A percentile compares a stretch with the other conserved stretches of the same genome.
phyloP scores from a whole-genome alignment of 1,139 yeast genomes.

The Lizanozyma gosingica region DNA sequence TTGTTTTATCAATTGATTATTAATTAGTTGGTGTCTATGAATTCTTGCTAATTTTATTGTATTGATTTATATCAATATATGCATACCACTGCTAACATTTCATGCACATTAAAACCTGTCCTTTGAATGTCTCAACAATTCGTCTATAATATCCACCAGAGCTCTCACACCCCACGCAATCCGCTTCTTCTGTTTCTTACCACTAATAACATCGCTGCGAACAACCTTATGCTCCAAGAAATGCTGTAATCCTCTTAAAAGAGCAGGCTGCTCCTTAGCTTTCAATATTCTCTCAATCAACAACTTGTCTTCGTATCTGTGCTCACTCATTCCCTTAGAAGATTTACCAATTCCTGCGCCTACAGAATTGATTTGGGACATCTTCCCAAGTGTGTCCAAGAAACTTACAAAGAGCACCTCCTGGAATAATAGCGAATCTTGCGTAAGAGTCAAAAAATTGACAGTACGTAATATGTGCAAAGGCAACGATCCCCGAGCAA shows the following conservation, averaged over 20 bases:
- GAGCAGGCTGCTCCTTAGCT: constrained; percentile 52
- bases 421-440: constrained; percentile 59
- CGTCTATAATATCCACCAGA: constrained; percentile 46
- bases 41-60: too few relatives aligned
- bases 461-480: constrained; percentile 65
- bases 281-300: constrained; percentile 48
- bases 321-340: constrained; percentile 25
- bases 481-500: constrained; percentile 65
- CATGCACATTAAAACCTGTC: not conserved
- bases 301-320: constrained; percentile 43
- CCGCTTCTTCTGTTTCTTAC: constrained; percentile 52
- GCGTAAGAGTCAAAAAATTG: constrained; percentile 64
- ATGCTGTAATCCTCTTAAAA: constrained; percentile 67
- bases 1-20: too few relatives aligned
- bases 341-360: constrained; percentile 33
- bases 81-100: too few relatives aligned
- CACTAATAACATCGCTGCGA: constrained; percentile 42
- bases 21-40: too few relatives aligned
- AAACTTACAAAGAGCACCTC: constrained; percentile 67
- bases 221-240: constrained; percentile 50
- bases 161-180: constrained; percentile 64
- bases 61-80: too few relatives aligned
- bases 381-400: constrained; percentile 57
- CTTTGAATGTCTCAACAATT: constrained; percentile 18
- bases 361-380: constrained; percentile 44